Evolutionary conservation across 2,329 filamentous ascomycete genomes (phyloP), one percentile per base, ranked within the genome.

Genomic region (Lecanicillium sp.): DNA sequence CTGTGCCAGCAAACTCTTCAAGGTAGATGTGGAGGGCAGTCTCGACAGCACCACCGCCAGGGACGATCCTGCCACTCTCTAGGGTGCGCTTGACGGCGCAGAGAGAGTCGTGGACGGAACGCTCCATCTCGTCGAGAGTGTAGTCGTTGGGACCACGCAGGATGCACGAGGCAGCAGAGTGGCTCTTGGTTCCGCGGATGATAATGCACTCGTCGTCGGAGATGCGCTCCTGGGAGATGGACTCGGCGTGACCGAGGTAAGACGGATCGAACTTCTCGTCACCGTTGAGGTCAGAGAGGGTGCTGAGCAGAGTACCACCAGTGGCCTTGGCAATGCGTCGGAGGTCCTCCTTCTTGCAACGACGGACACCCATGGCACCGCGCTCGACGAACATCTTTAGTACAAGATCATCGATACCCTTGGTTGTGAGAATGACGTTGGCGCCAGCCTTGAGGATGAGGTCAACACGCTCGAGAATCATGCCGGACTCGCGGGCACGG

Each of bases 11-110:
- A 69, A 95, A 98, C 70, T 98, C 93, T 73, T 98, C 93, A 27
- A 98, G 81, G 72, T 97, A 98, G 65, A 98, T 98, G 74, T 97
- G 93, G 56, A 98, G 80, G 41, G 93, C 93, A n/a, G 93, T 97
- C 75, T 98, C 93, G 19, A 96, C 91, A 36, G 93, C 93, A 63
- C 91, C 93, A 56, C 93, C 93, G 56, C 93, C 93, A 14, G 93
- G 93, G 32, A 98, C 93, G 56, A 98, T 94, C 70, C 87, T 90
- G 61, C 93, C 93, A 62, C 89, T 95, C 73, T 98, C 93, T 7
- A 98, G 77, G 3, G 93, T 96, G 58, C 93, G 83, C 83, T 98
- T 98, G 55, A 98, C 90, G 39, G 93, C 93, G 57, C 88, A 96
- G 39, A 98, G 78, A 12, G 91, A 95, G 70, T 98, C 93, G 72